phyloP scores from a whole-genome alignment of 371 early-diverging fungal species.

The Phascolomyces articulosus region DNA sequence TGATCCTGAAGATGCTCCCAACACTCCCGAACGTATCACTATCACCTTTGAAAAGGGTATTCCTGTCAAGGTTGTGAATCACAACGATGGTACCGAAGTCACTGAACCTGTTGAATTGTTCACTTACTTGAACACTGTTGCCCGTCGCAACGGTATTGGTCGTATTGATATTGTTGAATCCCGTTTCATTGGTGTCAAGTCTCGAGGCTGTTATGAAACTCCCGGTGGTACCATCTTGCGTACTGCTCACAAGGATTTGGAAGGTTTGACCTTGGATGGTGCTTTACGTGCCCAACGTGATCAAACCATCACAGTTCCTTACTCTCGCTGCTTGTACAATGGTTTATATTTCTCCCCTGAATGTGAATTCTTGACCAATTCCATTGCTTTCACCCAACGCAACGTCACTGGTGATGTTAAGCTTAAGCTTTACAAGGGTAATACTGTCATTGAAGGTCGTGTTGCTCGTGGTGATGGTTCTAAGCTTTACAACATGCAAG shows the following conservation, averaged over 20 bases:
- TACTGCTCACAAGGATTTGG: slow-evolving; percentile 93
- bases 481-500: slow-evolving; percentile 93
- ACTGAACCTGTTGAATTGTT: slow-evolving; percentile 86
- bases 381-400: slow-evolving; percentile 82
- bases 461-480: slow-evolving; percentile 71
- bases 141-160: slow-evolving; percentile 95
- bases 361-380: slow-evolving; percentile 84
- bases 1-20: slow-evolving; percentile 93
- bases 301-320: slow-evolving; percentile 80
- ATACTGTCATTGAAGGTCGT: slow-evolving; percentile 88
- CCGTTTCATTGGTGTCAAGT: slow-evolving; percentile 98
- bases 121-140: slow-evolving; percentile 93
- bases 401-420: slow-evolving; percentile 90
- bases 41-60: slow-evolving; percentile 90
- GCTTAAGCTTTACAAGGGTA: slow-evolving; percentile 96
- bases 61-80: slow-evolving; percentile 88
- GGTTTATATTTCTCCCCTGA: slow-evolving; percentile 97
- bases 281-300: slow-evolving; percentile 93
- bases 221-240: slow-evolving; percentile 96
- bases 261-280: slow-evolving; percentile 94
- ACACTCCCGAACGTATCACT: slow-evolving; percentile 91
- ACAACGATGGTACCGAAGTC: slow-evolving; percentile 68
- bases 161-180: slow-evolving; percentile 98
- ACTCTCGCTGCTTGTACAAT: slow-evolving; percentile 85
- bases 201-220: slow-evolving; percentile 98